Percentiles rank a stretch among this genome's conserved stretches.
phyloP scores from a whole-genome alignment of 2,329 filamentous ascomycete genomes.

The Cadophora sp. region DNA sequence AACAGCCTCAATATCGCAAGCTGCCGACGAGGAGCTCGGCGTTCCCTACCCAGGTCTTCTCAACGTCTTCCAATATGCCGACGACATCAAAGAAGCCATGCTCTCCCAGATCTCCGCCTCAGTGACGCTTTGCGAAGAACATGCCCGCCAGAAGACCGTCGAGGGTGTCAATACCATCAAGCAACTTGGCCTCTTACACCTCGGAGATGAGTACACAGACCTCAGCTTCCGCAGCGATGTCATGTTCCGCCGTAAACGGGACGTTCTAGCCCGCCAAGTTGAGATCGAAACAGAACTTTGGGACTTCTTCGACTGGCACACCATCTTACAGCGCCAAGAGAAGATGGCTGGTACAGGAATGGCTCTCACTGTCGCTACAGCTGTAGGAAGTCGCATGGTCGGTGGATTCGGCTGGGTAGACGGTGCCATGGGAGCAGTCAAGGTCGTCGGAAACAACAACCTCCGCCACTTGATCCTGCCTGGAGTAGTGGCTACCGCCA shows the following conservation, averaged over 20 bases:
- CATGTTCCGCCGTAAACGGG: conserved; percentile 89
- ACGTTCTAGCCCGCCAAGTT: conserved; percentile 83
- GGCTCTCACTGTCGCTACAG: conserved; percentile 89
- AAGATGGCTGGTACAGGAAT: conserved; percentile 94
- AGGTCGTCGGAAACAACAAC: conserved; percentile 81
- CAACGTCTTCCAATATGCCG: conserved; percentile 87
- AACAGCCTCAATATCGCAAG: conserved; percentile 74
- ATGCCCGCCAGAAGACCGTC: conserved; percentile 79
- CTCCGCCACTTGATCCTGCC: conserved; percentile 82
- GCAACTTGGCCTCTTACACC: conserved; percentile 83
- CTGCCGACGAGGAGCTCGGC: conserved; percentile 79
- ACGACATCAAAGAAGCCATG: conserved; percentile 92
- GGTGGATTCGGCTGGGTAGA: conserved; percentile 91
- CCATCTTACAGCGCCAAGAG: conserved; percentile 86
- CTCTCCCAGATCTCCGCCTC: conserved; percentile 83
- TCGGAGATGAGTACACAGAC: conserved; percentile 85
- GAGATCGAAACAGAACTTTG: conserved; percentile 86
- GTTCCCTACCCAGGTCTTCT: conserved; percentile 88
- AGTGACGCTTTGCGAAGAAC: conserved; percentile 81
- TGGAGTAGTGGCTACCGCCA: conserved; percentile 74
- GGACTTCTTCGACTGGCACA: conserved; percentile 92
- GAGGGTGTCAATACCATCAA: conserved; percentile 87
- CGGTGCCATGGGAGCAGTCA: conserved; percentile 81
- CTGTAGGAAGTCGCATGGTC: conserved; percentile 81
- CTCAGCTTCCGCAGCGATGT: conserved; percentile 88